Evolutionary conservation across 225 moss, liverwort and hornwort genomes (phyloP).

Genomic region (Straminergon stramineum): DNA sequence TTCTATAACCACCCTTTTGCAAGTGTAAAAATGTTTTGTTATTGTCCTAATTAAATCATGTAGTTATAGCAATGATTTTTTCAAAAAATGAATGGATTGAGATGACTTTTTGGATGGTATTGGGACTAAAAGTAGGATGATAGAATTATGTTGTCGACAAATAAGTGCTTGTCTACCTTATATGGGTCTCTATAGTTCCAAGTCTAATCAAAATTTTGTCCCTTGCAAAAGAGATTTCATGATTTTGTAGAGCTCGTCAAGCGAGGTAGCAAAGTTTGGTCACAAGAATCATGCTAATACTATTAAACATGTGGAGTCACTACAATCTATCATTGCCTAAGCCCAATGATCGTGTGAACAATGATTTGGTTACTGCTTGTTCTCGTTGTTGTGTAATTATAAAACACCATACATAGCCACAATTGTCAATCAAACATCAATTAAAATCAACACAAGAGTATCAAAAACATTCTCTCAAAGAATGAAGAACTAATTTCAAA

Average conservation of each 20-base stretch:
- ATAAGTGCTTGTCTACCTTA: no score
- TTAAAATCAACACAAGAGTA: no score
- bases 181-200: background rate
- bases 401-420: no score
- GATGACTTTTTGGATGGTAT: background rate
- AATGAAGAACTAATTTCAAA: no score
- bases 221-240: accelerated
- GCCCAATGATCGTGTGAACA: no score
- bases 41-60: background rate
- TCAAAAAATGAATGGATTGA: background rate
- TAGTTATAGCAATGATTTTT: background rate
- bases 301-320: no score
- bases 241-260: background rate
- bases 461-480: no score
- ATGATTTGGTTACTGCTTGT: no score
- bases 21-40: background rate
- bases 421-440: no score
- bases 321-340: no score
- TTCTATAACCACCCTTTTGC: background rate
- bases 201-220: background rate
- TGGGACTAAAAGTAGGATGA: background rate
- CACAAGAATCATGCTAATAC: background rate
- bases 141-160: no score
- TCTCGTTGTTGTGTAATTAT: no score
- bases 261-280: background rate